phyloP scores from a whole-genome alignment of 345 rosid genomes.

The Corchorus olitorius region DNA sequence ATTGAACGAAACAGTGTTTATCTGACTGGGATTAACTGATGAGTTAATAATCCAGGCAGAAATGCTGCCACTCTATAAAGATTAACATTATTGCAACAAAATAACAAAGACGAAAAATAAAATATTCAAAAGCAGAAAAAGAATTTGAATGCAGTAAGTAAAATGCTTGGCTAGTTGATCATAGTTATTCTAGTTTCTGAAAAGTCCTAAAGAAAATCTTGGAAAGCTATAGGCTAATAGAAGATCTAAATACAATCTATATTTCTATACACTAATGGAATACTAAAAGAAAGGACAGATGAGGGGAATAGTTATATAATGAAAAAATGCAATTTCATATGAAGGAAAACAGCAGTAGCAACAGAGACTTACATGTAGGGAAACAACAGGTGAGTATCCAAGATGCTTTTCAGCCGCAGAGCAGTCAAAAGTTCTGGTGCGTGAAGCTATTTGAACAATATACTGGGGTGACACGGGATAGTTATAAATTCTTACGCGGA shows the following conservation, averaged over 20 bases:
- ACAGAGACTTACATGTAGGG: conserved; percentile 60
- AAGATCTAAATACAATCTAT: not conserved
- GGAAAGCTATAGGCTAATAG: conserved; percentile 3
- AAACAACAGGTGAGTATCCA: conserved; percentile 69
- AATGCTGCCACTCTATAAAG: not conserved
- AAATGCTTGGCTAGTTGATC: not conserved
- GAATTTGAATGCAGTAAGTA: conserved; percentile 5
- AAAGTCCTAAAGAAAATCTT: not conserved
- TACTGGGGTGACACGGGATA: conserved; percentile 48
- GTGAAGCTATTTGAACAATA: conserved; percentile 60
- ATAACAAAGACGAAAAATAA: not conserved
- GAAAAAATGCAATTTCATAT: not conserved
- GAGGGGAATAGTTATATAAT: not conserved
- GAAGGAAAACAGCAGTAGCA: conserved; percentile 8
- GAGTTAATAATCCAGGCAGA: not conserved
- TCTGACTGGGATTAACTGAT: not conserved
- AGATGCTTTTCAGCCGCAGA: conserved; percentile 69
- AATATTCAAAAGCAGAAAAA: conserved; percentile 9
- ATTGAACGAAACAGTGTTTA: not conserved
- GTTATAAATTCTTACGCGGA: conserved; percentile 39
- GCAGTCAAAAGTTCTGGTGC: conserved; percentile 80
- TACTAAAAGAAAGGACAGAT: conserved; percentile 7
- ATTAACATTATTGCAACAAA: not conserved
- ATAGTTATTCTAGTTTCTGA: not conserved
- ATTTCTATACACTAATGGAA: not conserved